Conservation (phyloP, 2,329 filamentous ascomycete species). For the Apiospora marii region DNA sequence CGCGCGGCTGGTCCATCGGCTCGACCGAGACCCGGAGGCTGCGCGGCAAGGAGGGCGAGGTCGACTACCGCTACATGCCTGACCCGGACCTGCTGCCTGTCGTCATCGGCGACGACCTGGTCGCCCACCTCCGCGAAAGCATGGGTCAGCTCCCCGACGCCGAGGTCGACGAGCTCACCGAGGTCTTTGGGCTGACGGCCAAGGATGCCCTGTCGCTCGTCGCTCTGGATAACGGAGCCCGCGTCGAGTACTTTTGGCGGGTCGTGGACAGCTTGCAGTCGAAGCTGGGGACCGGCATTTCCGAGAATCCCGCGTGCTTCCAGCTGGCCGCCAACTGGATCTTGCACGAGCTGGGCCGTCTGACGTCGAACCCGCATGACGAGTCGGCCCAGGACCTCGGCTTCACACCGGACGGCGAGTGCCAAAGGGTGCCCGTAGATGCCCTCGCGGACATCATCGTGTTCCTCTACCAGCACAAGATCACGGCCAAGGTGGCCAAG, state of each 20-base stretch:
- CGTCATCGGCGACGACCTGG: slow-evolving; percentile 74
- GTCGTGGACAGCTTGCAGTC: not conserved
- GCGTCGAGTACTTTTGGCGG: slow-evolving; percentile 80
- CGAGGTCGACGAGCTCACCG: slow-evolving; percentile 68
- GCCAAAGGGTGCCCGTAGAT: slow-evolving; percentile 52
- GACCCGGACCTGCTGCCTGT: slow-evolving; percentile 90
- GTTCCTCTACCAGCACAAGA: slow-evolving; percentile 55
- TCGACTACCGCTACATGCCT: slow-evolving; percentile 98
- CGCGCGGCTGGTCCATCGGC: slow-evolving; percentile 89
- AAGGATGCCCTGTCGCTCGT: slow-evolving; percentile 88
- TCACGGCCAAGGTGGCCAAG: slow-evolving; percentile 65
- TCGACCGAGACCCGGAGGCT: slow-evolving; percentile 81
- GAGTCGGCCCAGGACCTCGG: slow-evolving; percentile 43
- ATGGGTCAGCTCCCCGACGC: slow-evolving; percentile 78
- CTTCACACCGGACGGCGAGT: slow-evolving; percentile 56
- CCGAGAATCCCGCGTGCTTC: slow-evolving; percentile 46
- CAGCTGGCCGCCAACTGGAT: slow-evolving; percentile 70
- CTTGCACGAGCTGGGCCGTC: slow-evolving; percentile 76
- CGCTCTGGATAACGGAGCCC: slow-evolving; percentile 77
- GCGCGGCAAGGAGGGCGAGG: slow-evolving; percentile 93
- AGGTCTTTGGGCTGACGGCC: slow-evolving; percentile 71
- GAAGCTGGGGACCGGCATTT: slow-evolving; percentile 32
- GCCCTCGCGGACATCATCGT: slow-evolving; percentile 60
- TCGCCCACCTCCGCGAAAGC: slow-evolving; percentile 67
- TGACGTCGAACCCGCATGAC: slow-evolving; percentile 60